These are phyloP conservation scores for Erucastrum elatum DNA, from an alignment of 345 rosid genomes.

Conservation along the genomic window DNA sequence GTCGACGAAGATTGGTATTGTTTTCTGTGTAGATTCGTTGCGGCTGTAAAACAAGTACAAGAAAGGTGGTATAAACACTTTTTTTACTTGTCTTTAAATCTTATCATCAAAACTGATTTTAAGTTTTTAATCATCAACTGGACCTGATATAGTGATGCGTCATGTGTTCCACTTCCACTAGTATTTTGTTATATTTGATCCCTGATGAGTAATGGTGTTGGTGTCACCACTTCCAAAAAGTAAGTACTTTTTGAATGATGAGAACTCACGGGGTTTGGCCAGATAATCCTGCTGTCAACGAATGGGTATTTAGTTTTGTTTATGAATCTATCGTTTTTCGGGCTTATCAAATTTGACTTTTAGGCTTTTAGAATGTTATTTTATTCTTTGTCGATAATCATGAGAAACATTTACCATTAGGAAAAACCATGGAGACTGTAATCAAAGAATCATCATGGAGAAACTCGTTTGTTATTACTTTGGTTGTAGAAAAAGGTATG, in stretches of 20 bases:
- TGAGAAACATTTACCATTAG: not conserved
- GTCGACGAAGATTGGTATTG: not conserved
- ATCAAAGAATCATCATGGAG: not conserved
- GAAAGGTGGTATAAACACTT: not conserved
- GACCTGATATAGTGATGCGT: not conserved
- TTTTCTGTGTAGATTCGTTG: not conserved
- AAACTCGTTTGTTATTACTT: not conserved
- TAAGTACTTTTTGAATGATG: not conserved
- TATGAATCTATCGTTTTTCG: not conserved
- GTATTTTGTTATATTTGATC: not conserved
- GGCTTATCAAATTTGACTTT: conserved; percentile 21
- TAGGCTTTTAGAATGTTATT: not conserved
- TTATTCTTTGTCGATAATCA: not conserved
- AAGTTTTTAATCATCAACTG: not conserved
- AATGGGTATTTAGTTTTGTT: not conserved
- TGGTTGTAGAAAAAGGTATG: not conserved
- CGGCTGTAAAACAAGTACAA: not conserved
- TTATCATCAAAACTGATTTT: not conserved
- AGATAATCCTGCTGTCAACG: conserved; percentile 1
- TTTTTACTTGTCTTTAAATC: not conserved
- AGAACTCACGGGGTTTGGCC: not conserved
- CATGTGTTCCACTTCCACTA: not conserved
- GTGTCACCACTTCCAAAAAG: not conserved
- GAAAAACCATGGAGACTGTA: not conserved
- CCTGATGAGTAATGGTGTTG: not conserved